phyloP scores from a whole-genome alignment of 225 moss, liverwort and hornwort species.

The Neckera pumila region DNA sequence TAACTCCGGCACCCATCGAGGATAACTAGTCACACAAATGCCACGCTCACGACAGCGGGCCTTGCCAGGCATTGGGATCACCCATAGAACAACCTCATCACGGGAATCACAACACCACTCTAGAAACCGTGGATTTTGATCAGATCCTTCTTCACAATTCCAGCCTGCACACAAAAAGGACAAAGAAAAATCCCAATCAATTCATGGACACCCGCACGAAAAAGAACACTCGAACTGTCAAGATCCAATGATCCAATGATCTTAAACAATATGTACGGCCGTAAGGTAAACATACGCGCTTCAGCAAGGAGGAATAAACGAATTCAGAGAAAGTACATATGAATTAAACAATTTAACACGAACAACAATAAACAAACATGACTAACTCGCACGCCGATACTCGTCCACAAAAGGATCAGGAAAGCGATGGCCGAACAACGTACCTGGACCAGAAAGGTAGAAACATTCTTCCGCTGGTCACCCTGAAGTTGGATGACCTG shows the following conservation, averaged over 20 bases:
- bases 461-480: conserved; percentile 80
- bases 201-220: rapidly evolving
- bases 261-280: rapidly evolving
- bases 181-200: neutral
- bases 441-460: conserved; percentile 74
- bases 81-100: neutral
- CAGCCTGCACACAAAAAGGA: conserved; percentile 5
- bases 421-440: neutral
- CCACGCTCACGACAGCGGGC: neutral
- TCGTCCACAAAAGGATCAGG: neutral
- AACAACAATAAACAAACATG: too few relatives aligned
- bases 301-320: too few relatives aligned
- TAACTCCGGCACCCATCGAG: neutral
- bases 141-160: conserved; percentile 92
- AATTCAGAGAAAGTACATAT: rapidly evolving
- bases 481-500: conserved; percentile 87
- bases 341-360: too few relatives aligned
- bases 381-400: neutral
- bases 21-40: neutral
- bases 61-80: neutral
- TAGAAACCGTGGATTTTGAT: conserved; percentile 97
- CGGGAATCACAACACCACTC: neutral
- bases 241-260: too few relatives aligned
- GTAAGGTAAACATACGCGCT: rapidly evolving
- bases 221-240: rapidly evolving